Evolutionary conservation across 2,329 filamentous ascomycete species (phyloP).

Genomic region (Phialophora verrucosa): DNA sequence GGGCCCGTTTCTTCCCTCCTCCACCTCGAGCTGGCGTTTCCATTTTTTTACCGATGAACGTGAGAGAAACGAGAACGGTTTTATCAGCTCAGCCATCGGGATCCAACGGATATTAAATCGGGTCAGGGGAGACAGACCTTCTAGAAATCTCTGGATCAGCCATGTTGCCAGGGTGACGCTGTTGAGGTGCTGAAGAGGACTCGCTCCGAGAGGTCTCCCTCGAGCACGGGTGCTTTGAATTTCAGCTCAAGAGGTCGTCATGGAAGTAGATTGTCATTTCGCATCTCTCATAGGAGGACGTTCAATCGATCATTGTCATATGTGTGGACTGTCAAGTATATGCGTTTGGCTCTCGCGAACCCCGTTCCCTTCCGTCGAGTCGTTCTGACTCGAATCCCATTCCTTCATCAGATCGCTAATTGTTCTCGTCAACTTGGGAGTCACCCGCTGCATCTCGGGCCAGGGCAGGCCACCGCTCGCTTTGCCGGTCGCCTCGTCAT

Average conservation of each 20-base stretch:
- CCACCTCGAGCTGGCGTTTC: background rate
- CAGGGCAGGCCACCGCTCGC: slow-evolving; percentile 57
- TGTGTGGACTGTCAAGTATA: slow-evolving; percentile 29
- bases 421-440: slow-evolving; percentile 78
- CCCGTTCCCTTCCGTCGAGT: background rate
- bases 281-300: background rate
- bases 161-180: slow-evolving; percentile 7
- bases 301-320: slow-evolving; percentile 14
- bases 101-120: background rate
- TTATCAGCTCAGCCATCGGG: background rate
- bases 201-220: background rate
- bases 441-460: slow-evolving; percentile 72
- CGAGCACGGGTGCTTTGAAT: background rate
- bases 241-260: background rate
- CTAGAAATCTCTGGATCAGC: background rate
- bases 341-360: slow-evolving; percentile 7
- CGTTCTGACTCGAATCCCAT: slow-evolving; percentile 65
- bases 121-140: background rate
- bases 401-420: slow-evolving; percentile 88
- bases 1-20: slow-evolving; percentile 13
- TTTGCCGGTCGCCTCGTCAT: background rate
- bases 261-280: background rate
- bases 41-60: background rate
- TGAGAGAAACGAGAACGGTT: background rate
- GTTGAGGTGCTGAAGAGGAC: background rate